Evolutionary conservation across 2,329 filamentous ascomycete genomes (phyloP), one percentile per base, ranked within the genome.

Genomic region (Claviceps humidiphila): DNA sequence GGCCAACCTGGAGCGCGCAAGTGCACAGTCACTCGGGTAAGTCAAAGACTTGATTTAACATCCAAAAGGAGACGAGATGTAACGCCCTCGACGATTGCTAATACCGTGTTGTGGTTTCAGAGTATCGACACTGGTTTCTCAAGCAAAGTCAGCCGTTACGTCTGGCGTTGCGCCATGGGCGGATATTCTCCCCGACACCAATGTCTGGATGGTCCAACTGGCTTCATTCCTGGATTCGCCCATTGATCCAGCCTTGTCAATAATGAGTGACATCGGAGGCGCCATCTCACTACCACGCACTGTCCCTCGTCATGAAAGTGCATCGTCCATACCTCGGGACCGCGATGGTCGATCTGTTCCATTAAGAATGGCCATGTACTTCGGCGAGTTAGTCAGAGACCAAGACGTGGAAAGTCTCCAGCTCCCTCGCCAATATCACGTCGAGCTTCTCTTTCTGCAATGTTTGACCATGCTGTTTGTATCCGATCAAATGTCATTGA

Each of bases 341-440:
- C 71, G 76, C 4, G 77, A 79, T 57, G 86, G 86, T 0, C 79
- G 82, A 37, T 88, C 88, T 2, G 73, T 86, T 51, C 81, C 88
- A 1, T 78, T 87, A 14, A 77, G 91, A 52, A 86, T 94, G 71
- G 81, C 84, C 1, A 73, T 84, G 48, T 95, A 89, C 63, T 77
- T 81, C 0, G 72, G 74, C 5, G 75, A 75, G 48, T 63, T 93
- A 0, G 63, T 89, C 1, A 63, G 89, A 0, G 61, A 65, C 0
- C 64, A 66, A 3, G 67, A 69, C 0, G 58, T 75, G 9, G 58
- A 70, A 2, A 52, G 75, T 1, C 58, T 68, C 0, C 58, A 64
- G 0, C 55, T 79, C 0, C 69, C 75, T 0, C 59, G 61, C 2
- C 61, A 68, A 2, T 67, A 70, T 20, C 72, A 74, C 50, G 64